These are phyloP conservation scores for Trifolium fragiferum DNA, from an alignment of 306 rosid genomes.

Conservation along the genomic window DNA sequence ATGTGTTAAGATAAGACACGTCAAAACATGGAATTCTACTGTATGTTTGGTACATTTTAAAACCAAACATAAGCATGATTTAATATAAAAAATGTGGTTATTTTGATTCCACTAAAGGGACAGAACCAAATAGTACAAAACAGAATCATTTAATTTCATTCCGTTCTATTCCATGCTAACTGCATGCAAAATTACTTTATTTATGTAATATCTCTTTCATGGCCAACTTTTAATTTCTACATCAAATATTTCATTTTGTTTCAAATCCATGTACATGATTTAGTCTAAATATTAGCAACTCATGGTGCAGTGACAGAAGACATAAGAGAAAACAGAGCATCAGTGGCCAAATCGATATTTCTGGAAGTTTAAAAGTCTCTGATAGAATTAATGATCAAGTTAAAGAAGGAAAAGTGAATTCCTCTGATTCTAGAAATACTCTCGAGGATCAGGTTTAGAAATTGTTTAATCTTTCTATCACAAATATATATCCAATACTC, in stretches of 20 bases:
- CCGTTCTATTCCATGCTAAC: not conserved
- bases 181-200: slow-evolving; percentile 9
- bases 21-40: not conserved
- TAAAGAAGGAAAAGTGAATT: slow-evolving; percentile 58
- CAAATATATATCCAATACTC: slow-evolving; percentile 28
- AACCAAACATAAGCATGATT: not conserved
- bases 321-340: slow-evolving; percentile 60
- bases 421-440: slow-evolving; percentile 60
- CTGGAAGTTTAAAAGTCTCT: slow-evolving; percentile 68
- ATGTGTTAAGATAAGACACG: slow-evolving; percentile 7
- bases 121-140: not conserved
- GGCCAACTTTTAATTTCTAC: slow-evolving; percentile 12
- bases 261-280: slow-evolving; percentile 26
- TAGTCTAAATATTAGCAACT: slow-evolving; percentile 36
- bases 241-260: slow-evolving; percentile 29
- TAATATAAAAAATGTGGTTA: not conserved
- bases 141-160: not conserved
- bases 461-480: slow-evolving; percentile 27
- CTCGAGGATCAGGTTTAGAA: slow-evolving; percentile 73
- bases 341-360: slow-evolving; percentile 63
- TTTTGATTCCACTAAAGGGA: slow-evolving; percentile 7
- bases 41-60: slow-evolving; percentile 11
- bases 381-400: slow-evolving; percentile 60
- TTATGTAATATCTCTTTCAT: slow-evolving; percentile 17
- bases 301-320: slow-evolving; percentile 58